phyloP scores from a whole-genome alignment of 2,329 filamentous ascomycete species.

The Plenodomus biglobosus region DNA sequence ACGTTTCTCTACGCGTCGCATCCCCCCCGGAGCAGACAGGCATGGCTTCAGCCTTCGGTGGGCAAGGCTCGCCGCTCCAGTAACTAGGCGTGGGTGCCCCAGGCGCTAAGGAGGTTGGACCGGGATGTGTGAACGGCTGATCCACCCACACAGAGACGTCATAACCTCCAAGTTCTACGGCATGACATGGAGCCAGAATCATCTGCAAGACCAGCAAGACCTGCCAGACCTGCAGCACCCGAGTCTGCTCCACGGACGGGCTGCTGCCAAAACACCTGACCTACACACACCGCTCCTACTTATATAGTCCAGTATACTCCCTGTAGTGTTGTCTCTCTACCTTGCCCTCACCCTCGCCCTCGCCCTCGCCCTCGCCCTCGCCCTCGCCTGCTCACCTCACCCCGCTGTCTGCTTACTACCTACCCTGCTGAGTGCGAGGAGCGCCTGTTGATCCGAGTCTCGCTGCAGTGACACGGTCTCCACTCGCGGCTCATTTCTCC shows the following conservation, averaged over 20 bases:
- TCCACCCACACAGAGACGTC: conserved; percentile 11
- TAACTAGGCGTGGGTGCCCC: too few relatives aligned
- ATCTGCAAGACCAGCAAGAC: conserved; percentile 3
- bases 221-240: not conserved
- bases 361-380: not conserved
- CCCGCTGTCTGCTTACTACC: too few relatives aligned
- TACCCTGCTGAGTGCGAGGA: too few relatives aligned
- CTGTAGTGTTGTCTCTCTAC: not conserved
- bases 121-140: conserved; percentile 4
- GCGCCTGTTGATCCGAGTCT: not conserved
- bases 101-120: not conserved
- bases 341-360: too few relatives aligned
- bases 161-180: conserved; percentile 10
- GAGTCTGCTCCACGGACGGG: not conserved
- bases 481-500: not conserved
- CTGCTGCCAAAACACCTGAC: not conserved
- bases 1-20: not conserved
- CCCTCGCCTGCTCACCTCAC: not conserved
- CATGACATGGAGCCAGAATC: conserved; percentile 18
- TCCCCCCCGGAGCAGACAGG: too few relatives aligned
- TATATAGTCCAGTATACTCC: not conserved
- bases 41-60: too few relatives aligned
- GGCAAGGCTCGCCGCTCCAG: too few relatives aligned
- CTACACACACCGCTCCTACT: not conserved
- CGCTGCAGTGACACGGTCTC: not conserved